Evolutionary conservation across 2,329 filamentous ascomycete species (phyloP), one percentile per base, ranked within the genome.

Genomic region (Clarireedia sp.): DNA sequence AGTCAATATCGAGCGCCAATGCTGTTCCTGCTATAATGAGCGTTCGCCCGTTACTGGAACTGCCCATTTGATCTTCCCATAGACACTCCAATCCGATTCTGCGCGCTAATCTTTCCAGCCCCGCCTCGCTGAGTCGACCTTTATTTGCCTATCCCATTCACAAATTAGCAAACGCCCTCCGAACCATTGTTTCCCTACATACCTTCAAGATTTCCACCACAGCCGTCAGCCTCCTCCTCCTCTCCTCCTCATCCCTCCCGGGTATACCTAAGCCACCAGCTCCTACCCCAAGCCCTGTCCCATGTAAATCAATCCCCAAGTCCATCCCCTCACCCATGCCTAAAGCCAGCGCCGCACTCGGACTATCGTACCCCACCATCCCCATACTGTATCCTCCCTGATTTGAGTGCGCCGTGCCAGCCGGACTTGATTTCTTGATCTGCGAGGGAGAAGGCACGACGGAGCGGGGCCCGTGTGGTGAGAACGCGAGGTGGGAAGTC

Each of bases 61-160:
- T 71, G 29, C 74, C 74, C 44, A 70, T 74, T 46, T 74, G 66
- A 26, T 76, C 75, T 62, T 86, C 82, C 73, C 80, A 83, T 12
- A 85, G 70, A 55, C 76, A 78, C 58, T 86, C 83, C 40, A 87
- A 73, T n/a, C 85, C 86, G 53, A 85, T 76, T 54, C 81, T 77
- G 63, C 81, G 79, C 8, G 83, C 85, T 29, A 92, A 72, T 53
- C 86, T 78, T 68, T 87, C 83, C n/a, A 94, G 75, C 2, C 86
- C 86, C 29, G 86, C 82, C 64, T 89, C 85, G 62, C 86, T 89
- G 38, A 92, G 82, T 41, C 83, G 73, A 3, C 86, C 86, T 59
- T 81, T 80, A 62, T 70, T 69, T 12, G 59, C 62, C 62, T 71
- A 60, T 66, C 67, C 46, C 7, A 29, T 38, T 23, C 12, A 40